Evolutionary conservation across 2,329 filamentous ascomycete species (phyloP).

Genomic region (Beauveria brongniartii): DNA sequence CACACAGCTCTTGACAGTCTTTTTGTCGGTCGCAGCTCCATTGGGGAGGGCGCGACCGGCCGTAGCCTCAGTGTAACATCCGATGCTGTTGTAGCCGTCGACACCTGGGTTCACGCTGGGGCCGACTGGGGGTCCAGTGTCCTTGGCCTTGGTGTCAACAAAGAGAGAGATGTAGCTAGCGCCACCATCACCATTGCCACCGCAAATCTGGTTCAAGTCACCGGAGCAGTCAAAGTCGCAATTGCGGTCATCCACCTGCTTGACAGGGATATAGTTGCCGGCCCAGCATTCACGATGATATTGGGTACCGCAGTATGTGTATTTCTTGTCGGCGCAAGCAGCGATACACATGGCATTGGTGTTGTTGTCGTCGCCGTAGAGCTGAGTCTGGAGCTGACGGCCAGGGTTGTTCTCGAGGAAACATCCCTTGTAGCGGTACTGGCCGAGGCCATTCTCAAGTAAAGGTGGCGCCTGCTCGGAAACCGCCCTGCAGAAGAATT

Average conservation of each 20-base stretch:
- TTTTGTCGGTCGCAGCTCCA: constrained; percentile 16
- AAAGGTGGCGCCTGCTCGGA: constrained; percentile 45
- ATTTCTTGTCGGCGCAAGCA: constrained; percentile 28
- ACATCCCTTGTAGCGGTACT: constrained; percentile 47
- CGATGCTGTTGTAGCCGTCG: constrained; percentile 26
- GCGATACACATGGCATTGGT: constrained; percentile 38
- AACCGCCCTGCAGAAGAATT: constrained; percentile 44
- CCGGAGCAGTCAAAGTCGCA: constrained; percentile 46
- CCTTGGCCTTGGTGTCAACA: constrained; percentile 23
- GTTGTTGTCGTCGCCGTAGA: constrained; percentile 33
- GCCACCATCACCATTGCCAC: constrained; percentile 37
- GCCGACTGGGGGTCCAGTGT: constrained; percentile 14
- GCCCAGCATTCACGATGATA: constrained; percentile 48
- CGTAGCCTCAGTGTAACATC: constrained; percentile 30
- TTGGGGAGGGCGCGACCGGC: constrained; percentile 25
- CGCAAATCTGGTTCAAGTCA: constrained; percentile 42
- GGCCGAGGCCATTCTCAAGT: constrained; percentile 32
- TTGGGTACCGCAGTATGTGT: constrained; percentile 39
- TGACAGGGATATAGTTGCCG: constrained; percentile 37
- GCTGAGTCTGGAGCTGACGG: constrained; percentile 37
- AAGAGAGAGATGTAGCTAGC: constrained; percentile 42
- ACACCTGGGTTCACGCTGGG: constrained; percentile 31
- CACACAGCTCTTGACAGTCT: constrained; percentile 27
- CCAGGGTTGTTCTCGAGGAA: constrained; percentile 48
- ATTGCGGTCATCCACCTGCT: constrained; percentile 34